Base-by-base conservation (phyloP, 2,329 filamentous ascomycete genomes). In the Monosporascus ibericus region DNA sequence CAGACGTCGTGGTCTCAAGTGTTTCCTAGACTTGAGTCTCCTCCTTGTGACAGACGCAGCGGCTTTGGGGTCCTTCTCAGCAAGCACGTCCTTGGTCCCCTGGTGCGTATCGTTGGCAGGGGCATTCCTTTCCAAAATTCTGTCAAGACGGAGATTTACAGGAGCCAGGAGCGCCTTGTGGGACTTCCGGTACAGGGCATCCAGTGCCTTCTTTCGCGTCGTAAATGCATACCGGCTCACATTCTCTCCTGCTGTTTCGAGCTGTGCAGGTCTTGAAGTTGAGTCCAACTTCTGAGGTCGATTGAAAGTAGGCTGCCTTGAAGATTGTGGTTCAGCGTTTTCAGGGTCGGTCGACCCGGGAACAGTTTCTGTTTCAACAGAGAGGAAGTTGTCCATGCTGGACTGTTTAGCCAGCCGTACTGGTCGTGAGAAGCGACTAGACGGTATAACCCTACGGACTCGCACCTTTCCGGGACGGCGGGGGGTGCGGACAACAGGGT, bases 151-250 rank as follows among this genome's bases (percentile, higher is more conserved):
- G 40, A 69, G 53, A 52, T 70, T 64, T 39, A 52, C 52, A 8
- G 58, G 57, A 20, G 52, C 54, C 24, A 55, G 56, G 18, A 63
- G 53, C 17, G 56, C 58, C 47, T 67, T 70, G 14, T 65, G 69
- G 25, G 65, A 65, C 50, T 65, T 72, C 48, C 72, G 73, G 62
- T 79, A 85, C 24, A 84, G 60, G 24, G 70, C 72, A 63, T 86
- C 83, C 6, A 86, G 68, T 9, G 72, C 67, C 56, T 70, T 77
- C 62, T 85, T 86, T 24, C 71, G 74, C 3, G 70, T 68, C 48
- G 73, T 68, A 55, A 86, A 84, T 9, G 67, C 68, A 44, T 68
- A 63, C 7, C 65, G 65, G 22, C 60, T 64, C 11, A 64, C 61
- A 40, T 65, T 67, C 34, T 62, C 53, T 36, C 74, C 71, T 8